Evolutionary conservation across 805 yeast genomes (phyloP), one percentile per base, ranked within the genome.

Genomic region (Nakazawaea populi): DNA sequence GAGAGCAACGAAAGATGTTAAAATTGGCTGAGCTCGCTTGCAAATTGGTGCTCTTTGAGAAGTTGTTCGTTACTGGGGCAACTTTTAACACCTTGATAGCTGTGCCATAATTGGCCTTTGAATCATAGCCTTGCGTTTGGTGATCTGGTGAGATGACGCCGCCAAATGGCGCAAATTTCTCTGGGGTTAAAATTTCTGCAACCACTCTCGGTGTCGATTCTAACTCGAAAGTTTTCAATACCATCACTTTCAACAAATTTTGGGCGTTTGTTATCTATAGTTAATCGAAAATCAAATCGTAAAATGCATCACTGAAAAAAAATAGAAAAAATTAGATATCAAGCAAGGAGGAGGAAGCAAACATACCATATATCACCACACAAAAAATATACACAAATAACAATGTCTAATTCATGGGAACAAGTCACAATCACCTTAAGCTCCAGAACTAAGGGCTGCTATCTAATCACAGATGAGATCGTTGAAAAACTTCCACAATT

Each of bases 91-190:
- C 65, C 60, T 91, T 91, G 5, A 78, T 72, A 1, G 97, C 97
- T 1, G 97, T 91, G n/a, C 97, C 97, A 61, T 91, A 90, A 67
- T 91, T 91, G 4, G 97, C 97, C 1, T 75, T 61, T 18, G 46
- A n/a, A 34, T 42, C 46, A 9, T 37, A 31, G 11, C 44, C 47
- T 37, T 67, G 61, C 31, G 87, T 71, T 65, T 88, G 95, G 58
- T 89, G 87, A 53, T 78, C 79, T 3, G 95, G 87, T 30, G 94
- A 85, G 42, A 90, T 79, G 9, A 88, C 82, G 0, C 85, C 80
- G 1, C 97, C 97, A 63, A 74, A 90, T 3, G 74, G 73, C 1
- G 77, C 76, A 60, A 89, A 90, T 1, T 75, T 62, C 37, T 75
- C 80, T 0, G 90, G 90, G 0, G 92, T 82, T 45, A 89, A 64